Percentiles rank a stretch among this genome's conserved stretches.
Evolutionary conservation across 1,284 basidiomycete species (phyloP).

Genomic region (Ganoderma multipileum): DNA sequence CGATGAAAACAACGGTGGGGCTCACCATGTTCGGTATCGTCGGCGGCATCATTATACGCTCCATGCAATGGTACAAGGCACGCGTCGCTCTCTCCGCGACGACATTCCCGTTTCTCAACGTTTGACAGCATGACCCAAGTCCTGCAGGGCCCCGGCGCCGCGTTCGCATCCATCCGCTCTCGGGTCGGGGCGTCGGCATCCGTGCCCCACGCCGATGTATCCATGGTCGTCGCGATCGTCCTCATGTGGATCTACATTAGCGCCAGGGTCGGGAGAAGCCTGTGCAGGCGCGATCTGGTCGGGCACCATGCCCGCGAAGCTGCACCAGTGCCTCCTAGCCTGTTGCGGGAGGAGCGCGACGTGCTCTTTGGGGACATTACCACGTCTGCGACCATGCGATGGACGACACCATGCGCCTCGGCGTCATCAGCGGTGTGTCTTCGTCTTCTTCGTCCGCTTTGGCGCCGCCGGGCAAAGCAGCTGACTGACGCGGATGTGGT

Average conservation of each 20-base stretch:
- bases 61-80: conserved; percentile 61
- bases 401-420: conserved; percentile 61
- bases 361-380: conserved; percentile 63
- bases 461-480: neutral
- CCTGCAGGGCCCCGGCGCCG: conserved; percentile 81
- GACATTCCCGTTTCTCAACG: conserved; percentile 1
- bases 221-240: conserved; percentile 84
- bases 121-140: conserved; percentile 68
- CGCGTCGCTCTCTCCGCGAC: neutral
- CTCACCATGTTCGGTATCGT: conserved; percentile 71
- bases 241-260: conserved; percentile 84
- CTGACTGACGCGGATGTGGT: conserved; percentile 5
- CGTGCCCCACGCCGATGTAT: conserved; percentile 81
- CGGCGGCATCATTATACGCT: conserved; percentile 65
- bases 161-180: conserved; percentile 72
- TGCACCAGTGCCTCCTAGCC: conserved; percentile 58
- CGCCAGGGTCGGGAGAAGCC: conserved; percentile 72
- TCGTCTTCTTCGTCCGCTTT: too few species aligned
- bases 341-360: conserved; percentile 44
- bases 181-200: conserved; percentile 84
- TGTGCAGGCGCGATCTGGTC: conserved; percentile 70
- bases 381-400: conserved; percentile 51
- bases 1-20: conserved; percentile 59
- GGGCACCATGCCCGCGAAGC: conserved; percentile 62
- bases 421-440: conserved; percentile 57